phyloP scores from a whole-genome alignment of 805 yeast genomes.

The Yarrowia porcina region DNA sequence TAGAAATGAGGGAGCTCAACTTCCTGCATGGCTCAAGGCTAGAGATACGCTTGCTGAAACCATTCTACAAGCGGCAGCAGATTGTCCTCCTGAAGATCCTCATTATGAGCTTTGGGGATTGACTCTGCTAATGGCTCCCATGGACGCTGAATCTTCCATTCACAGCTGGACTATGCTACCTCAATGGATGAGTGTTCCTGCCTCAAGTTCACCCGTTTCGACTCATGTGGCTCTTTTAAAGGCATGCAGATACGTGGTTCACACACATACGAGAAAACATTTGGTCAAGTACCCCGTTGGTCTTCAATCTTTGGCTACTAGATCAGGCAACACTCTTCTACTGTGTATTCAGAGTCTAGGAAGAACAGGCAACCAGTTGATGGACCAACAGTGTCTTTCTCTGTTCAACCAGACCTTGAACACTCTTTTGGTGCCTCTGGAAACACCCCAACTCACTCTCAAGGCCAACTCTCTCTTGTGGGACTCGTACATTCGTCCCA shows the following conservation, averaged over 20 bases:
- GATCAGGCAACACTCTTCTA: constrained; percentile 3
- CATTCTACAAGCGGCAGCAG: not conserved
- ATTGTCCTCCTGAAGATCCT: not conserved
- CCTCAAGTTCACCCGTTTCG: not conserved
- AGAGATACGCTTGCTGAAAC: not conserved
- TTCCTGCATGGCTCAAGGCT: constrained; percentile 9
- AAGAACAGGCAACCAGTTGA: not conserved
- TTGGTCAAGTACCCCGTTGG: constrained; percentile 14
- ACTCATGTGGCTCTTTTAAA: not conserved
- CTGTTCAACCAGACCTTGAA: constrained; percentile 19
- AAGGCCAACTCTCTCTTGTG: constrained; percentile 17
- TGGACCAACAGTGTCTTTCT: constrained; percentile 11
- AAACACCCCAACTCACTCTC: constrained; percentile 9
- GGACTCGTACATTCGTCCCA: constrained; percentile 20
- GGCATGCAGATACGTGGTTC: constrained; percentile 14
- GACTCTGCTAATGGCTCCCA: not conserved
- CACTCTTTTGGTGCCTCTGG: not conserved
- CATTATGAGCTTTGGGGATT: constrained; percentile 14
- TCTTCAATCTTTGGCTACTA: not conserved
- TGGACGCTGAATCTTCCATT: constrained; percentile 5
- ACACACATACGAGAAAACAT: constrained; percentile 2
- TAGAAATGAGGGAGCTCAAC: not conserved
- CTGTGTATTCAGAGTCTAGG: constrained; percentile 1
- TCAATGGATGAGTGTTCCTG: constrained; percentile 3
- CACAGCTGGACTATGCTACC: constrained; percentile 11